A percentile compares a stretch with the other conserved stretches of the same genome.
Conservation (phyloP, 306 rosid genomes). For the Quercus dentata region DNA sequence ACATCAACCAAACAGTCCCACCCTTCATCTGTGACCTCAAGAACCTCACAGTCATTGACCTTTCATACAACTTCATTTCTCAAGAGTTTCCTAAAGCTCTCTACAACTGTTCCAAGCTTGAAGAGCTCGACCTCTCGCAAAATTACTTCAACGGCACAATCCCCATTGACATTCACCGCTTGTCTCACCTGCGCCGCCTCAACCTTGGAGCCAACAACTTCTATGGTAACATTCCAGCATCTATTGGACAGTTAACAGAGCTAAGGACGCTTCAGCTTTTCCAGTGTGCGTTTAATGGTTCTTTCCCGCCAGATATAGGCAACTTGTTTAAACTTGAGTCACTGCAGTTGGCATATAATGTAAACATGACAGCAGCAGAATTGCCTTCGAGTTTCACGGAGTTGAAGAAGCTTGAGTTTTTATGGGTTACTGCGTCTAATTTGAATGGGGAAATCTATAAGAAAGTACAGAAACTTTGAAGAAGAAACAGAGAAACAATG, state of each 20-base stretch:
- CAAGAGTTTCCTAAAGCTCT: slow-evolving; percentile 27
- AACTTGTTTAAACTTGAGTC: slow-evolving; percentile 50
- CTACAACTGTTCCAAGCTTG: too few relatives aligned
- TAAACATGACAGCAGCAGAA: slow-evolving; percentile 15
- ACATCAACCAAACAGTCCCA: slow-evolving; percentile 40
- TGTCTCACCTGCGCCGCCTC: too few relatives aligned
- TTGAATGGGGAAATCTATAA: slow-evolving; percentile 53
- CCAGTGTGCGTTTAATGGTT: slow-evolving; percentile 34
- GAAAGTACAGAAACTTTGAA: too few relatives aligned
- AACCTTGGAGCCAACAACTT: too few relatives aligned
- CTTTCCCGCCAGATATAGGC: slow-evolving; percentile 50
- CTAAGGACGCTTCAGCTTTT: slow-evolving; percentile 34
- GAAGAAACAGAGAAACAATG: too few relatives aligned
- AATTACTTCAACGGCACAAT: too few relatives aligned
- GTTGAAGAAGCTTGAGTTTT: slow-evolving; percentile 42
- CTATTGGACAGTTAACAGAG: slow-evolving; percentile 41
- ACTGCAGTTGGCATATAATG: slow-evolving; percentile 24
- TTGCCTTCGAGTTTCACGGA: slow-evolving; percentile 33
- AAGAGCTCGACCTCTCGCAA: too few relatives aligned
- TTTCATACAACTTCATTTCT: slow-evolving; percentile 28
- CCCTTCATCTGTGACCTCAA: slow-evolving; percentile 62
- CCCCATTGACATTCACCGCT: slow-evolving; percentile 29
- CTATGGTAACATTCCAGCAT: slow-evolving; percentile 19
- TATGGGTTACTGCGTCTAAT: slow-evolving; percentile 31
- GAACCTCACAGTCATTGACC: slow-evolving; percentile 51